Base-by-base conservation (phyloP, 495 filamentous ascomycete species). In the Penicillium lagena region DNA sequence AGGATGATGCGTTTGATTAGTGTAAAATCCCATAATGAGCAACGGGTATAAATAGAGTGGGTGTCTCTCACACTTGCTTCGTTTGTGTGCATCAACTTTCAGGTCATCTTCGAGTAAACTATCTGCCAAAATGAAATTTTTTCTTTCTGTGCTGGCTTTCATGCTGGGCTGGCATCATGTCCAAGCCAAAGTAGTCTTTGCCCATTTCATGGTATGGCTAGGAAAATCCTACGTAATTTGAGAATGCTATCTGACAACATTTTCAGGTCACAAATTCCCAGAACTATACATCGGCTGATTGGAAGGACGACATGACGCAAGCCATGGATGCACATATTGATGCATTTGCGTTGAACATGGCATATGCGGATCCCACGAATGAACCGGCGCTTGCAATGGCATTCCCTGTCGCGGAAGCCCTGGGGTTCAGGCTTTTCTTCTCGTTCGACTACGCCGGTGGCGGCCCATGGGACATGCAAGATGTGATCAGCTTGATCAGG, bases 361-460 rank as follows among this genome's bases (percentile, higher is more conserved):
- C 73, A 6, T n/a, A n/a, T n/a, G 59, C 67, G 0, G 74, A 80
- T 32, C 50, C 60, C 0, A 77, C 72, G 46, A 80, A 72, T 4
- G 70, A 79, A 34, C 52, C 63, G 6, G 76, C 80, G 51, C 67
- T 83, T 2, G 59, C 60, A 28, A 60, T 73, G 30, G 79, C 80
- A 7, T 83, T 80, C 46, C 59, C 75, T 22, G 78, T 77, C 0
- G 79, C 80, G 3, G 71, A 68, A 7, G 70, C 62, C 10, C 81
- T 81, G 49, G 66, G 60, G 31, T 77, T 79, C 71, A 80, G 79
- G 36, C 70, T 78, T 34, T 80, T 82, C 46, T 59, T 82, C 15
- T 81, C 77, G 6, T 82, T 81, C 44, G 77, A 81, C 52, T 80
- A 77, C 62, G 76, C 76, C 49, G 81, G 69, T 66, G 80, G 64